A percentile compares a stretch with the other conserved stretches of the same genome.
Evolutionary conservation across 371 early-diverging fungal genomes (phyloP).

Genomic region (Mucor racemosus): DNA sequence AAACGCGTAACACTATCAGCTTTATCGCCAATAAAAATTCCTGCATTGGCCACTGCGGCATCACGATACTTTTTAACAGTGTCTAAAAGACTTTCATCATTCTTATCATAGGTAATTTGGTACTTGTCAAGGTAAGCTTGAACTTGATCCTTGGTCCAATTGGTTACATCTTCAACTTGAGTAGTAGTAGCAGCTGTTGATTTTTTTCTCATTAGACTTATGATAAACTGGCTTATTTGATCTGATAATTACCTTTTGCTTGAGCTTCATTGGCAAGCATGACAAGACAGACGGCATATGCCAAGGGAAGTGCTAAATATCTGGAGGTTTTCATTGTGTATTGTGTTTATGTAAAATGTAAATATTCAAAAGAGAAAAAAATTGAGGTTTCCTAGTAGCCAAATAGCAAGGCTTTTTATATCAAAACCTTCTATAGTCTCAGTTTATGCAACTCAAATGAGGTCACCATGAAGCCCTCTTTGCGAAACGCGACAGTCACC

Average conservation of each 20-base stretch:
- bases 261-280: slow-evolving; percentile 22
- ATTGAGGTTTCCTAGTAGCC: background rate
- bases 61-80: slow-evolving; percentile 45
- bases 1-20: slow-evolving; percentile 37
- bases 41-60: slow-evolving; percentile 36
- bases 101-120: slow-evolving; percentile 40
- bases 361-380: background rate
- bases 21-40: slow-evolving; percentile 30
- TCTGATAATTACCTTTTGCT: slow-evolving; percentile 23
- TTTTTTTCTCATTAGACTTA: background rate
- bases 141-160: slow-evolving; percentile 37
- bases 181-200: background rate
- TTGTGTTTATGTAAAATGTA: background rate
- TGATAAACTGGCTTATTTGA: background rate
- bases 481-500: slow-evolving; percentile 10
- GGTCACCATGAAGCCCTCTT: slow-evolving; percentile 23
- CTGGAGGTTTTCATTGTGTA: slow-evolving; percentile 19
- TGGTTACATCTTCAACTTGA: slow-evolving; percentile 23
- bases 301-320: slow-evolving; percentile 18
- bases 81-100: slow-evolving; percentile 27
- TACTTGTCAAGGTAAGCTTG: slow-evolving; percentile 36
- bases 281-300: slow-evolving; percentile 21
- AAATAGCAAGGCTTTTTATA: background rate
- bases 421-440: slow-evolving; percentile 2
- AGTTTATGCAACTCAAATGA: slow-evolving; percentile 25